These are phyloP conservation scores for Tephrocybe sp. DNA, from an alignment of 768 basidiomycete genomes.

Conservation along the genomic window DNA sequence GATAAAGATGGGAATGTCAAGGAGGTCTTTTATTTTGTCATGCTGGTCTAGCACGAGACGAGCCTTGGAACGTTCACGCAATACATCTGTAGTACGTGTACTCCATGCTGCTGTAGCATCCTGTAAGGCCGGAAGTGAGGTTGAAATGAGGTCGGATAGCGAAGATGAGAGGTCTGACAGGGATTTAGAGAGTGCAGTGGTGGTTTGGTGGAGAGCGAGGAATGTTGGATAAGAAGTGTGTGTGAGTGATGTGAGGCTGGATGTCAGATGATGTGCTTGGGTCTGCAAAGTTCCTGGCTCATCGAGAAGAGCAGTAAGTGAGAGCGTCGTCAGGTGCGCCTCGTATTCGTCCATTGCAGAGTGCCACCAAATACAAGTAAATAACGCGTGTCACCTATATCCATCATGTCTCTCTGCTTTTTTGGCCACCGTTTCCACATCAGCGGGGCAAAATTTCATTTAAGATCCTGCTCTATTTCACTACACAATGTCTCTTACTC, in stretches of 20 bases:
- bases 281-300: conserved; percentile 79
- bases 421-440: conserved; percentile 3
- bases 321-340: conserved; percentile 57
- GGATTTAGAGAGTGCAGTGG: conserved; percentile 68
- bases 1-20: conserved; percentile 88
- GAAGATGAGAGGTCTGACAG: conserved; percentile 74
- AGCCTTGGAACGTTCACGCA: conserved; percentile 72
- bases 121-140: conserved; percentile 76
- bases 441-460: conserved; percentile 2
- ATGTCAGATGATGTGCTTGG: conserved; percentile 82
- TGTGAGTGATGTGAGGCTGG: conserved; percentile 86
- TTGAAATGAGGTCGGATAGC: conserved; percentile 61
- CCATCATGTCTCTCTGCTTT: not conserved
- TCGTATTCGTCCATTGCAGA: conserved; percentile 45
- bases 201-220: conserved; percentile 81
- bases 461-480: conserved; percentile 7
- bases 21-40: conserved; percentile 87
- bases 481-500: conserved; percentile 13
- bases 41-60: conserved; percentile 89
- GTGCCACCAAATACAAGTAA: conserved; percentile 11
- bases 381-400: conserved; percentile 12
- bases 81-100: conserved; percentile 68
- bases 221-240: conserved; percentile 92
- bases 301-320: conserved; percentile 63
- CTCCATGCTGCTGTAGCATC: conserved; percentile 69